Evolutionary conservation across 805 yeast genomes (phyloP), one percentile per base, ranked within the genome.

Genomic region (Kazachstania taianensis): DNA sequence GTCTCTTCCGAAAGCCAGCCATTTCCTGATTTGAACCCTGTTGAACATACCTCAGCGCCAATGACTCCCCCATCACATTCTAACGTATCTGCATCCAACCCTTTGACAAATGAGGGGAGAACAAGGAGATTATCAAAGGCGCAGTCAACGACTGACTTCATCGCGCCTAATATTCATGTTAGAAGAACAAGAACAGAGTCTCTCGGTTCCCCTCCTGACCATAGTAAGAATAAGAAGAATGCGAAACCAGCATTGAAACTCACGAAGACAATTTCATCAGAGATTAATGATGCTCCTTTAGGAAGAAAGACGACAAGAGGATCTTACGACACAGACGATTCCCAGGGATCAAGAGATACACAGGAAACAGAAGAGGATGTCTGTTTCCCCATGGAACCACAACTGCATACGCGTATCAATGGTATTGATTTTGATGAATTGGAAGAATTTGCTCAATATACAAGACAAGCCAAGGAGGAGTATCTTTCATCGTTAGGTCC

Each of bases 311-410:
- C 31, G 7, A 34, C 37, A 19, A 28, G 37, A 15, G 37, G 37
- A 14, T 50, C 61, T 17, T 41, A 55, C 10, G 85, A 78, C 48
- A 71, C 76, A 41, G 89, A 81, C 44, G 80, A 73, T 46, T 80
- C 87, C 2, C 82, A 75, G 46, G 81, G 78, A 2, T 79, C 89
- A 7, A 67, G 85, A 44, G 75, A 78, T 14, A 78, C 87, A 4
- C 94, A 83, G 48, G 96, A 86, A 53, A 85, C 95, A 0, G 97
- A 89, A 52, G 96, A 85, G 54, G 97, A 89, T 70, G 98, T 89
- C 30, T 89, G 97, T 66, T 87, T 87, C 61, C 97, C 97, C 2
- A 80, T 85, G 84, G 63, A 75, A 33, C 77, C 82, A 4, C 52
- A 49, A 35, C 80, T 79, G 41, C 74, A 70, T 38, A 65, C 67